Evolutionary conservation across 2,329 filamentous ascomycete genomes (phyloP), one percentile per base, ranked within the genome.

Genomic region (Fusarium sp.): DNA sequence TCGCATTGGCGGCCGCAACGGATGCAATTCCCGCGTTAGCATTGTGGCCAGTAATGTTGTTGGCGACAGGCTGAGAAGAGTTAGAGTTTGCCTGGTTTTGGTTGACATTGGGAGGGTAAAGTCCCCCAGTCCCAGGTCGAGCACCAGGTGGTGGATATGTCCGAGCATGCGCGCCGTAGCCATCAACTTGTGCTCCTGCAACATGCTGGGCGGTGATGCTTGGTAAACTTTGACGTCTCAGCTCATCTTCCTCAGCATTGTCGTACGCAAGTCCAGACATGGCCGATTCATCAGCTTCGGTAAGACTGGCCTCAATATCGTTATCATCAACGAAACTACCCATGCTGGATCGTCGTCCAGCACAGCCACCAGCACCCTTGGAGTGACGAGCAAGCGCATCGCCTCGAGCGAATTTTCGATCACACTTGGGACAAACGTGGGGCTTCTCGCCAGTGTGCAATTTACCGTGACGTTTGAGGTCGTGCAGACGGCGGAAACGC

Each of bases 401-500:
- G 17, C 96, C 96, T 73, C 96, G 92, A 47, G 96, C 96, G 83
- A 99, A 99, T 75, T 95, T 94, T 69, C 96, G 90, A 73, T 97
- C 94, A 80, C 96, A 99, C 80, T 97, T 98, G 44, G 93, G 93
- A 78, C 96, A 99, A 14, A 96, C 93, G 77, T 99, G 96, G 17
- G 95, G 95, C 78, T 97, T 92, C 84, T 99, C 96, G 61, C 96
- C 96, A 1, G 95, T 98, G 79, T 99, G 96, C 27, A 99, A 88
- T 83, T 99, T 99, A 72, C 93, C 94, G 80, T 99, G 96, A 44
- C 96, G 91, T 84, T 99, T 99, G 73, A 99, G 84, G 79, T 99
- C 96, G 80, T 99, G 96, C 56, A 98, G 86, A 71, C 96, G 91
- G 61, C 96, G 90, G 82, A 99, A 99, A 57, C 95, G 91, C 81